Conservation (phyloP, 768 basidiomycete genomes). For the Gymnopilus junonius region DNA sequence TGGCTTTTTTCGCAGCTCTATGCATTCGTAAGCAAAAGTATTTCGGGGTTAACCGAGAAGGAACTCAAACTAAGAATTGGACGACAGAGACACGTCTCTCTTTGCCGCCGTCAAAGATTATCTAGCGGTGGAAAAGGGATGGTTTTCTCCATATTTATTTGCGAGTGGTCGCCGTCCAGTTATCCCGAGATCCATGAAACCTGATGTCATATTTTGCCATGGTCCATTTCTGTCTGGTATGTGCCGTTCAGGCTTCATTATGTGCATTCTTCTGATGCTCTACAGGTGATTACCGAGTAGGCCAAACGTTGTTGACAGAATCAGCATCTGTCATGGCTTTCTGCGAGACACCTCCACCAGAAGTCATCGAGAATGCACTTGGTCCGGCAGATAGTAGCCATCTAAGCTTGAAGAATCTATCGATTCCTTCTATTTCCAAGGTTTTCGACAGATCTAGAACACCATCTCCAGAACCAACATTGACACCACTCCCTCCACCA, state of each 20-base stretch:
- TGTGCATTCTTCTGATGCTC: neutral
- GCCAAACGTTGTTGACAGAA: slow-evolving; percentile 60
- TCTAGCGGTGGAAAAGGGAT: slow-evolving; percentile 64
- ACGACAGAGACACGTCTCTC: slow-evolving; percentile 53
- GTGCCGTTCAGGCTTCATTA: slow-evolving; percentile 4
- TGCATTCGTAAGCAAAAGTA: slow-evolving; percentile 49
- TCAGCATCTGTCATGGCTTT: slow-evolving; percentile 57
- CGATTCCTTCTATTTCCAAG: slow-evolving; percentile 44
- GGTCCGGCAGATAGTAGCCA: slow-evolving; percentile 17
- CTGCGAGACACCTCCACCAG: slow-evolving; percentile 35
- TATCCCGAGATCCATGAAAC: slow-evolving; percentile 65
- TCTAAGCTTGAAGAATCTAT: slow-evolving; percentile 26
- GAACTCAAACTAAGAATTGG: neutral
- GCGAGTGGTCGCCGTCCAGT: slow-evolving; percentile 62
- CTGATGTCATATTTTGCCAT: slow-evolving; percentile 69
- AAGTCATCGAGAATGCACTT: slow-evolving; percentile 17
- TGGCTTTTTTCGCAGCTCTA: slow-evolving; percentile 64
- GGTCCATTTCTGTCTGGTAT: slow-evolving; percentile 63
- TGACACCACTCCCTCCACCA: slow-evolving; percentile 44
- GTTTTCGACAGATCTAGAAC: slow-evolving; percentile 53
- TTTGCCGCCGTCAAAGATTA: slow-evolving; percentile 68
- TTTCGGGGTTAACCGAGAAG: neutral
- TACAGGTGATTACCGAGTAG: slow-evolving; percentile 63
- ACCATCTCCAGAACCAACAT: slow-evolving; percentile 51
- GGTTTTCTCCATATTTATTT: slow-evolving; percentile 72